Evolutionary conservation across 441 rosid species (phyloP).

Genomic region (Theobroma grandiflorum): DNA sequence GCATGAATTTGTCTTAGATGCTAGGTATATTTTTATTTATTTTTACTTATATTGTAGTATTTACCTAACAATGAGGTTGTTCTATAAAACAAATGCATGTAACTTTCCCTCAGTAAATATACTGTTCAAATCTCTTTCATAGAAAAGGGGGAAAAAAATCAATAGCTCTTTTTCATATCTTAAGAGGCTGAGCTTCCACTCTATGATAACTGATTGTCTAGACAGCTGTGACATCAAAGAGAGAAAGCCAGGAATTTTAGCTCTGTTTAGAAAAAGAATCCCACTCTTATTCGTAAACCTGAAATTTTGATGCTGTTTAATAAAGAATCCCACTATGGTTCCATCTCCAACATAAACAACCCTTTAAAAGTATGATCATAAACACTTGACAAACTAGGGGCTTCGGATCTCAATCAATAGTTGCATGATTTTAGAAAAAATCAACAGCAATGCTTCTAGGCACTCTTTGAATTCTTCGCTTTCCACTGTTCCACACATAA

Average conservation of each 20-base stretch:
- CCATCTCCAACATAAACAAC: no score
- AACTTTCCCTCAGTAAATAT: neutral
- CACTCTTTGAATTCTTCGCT: no score
- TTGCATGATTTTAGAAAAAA: no score
- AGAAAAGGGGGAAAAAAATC: neutral
- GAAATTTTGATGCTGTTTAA: no score
- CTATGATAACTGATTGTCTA: neutral
- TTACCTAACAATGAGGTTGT: neutral
- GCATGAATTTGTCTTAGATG: slow-evolving; percentile 4
- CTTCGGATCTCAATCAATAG: no score
- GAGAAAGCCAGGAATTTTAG: neutral
- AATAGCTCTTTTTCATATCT: neutral
- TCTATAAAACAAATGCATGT: neutral
- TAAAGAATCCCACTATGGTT: no score
- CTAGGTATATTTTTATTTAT: neutral
- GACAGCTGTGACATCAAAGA: neutral
- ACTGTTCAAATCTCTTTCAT: neutral
- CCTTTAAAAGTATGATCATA: no score
- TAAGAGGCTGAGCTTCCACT: neutral
- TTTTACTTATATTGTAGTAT: neutral
- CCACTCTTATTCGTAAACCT: neutral
- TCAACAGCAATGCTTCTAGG: no score
- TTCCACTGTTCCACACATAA: no score
- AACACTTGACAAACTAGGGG: no score
- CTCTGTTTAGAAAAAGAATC: neutral